Conservation (phyloP, 371 early-diverging fungal species). For the Saksenaea vasiformis region DNA sequence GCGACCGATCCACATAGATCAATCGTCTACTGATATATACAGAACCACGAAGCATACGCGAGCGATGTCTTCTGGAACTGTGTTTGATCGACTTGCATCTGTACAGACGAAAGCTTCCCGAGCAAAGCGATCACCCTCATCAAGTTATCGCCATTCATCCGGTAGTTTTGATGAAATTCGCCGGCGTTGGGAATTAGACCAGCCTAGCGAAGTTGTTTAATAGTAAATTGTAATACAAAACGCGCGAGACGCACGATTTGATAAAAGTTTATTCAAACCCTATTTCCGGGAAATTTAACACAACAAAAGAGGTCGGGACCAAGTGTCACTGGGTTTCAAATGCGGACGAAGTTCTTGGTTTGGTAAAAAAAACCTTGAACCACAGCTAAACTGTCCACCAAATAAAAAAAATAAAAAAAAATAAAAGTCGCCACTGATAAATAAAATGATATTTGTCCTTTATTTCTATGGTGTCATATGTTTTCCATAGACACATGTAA, state of each 20-base stretch:
- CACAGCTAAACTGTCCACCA: too few species aligned
- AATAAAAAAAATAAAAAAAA: too few species aligned
- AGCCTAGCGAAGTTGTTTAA: background rate
- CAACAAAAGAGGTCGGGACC: background rate
- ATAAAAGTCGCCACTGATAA: too few species aligned
- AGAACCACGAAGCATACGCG: constrained; percentile 18
- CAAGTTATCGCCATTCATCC: constrained; percentile 2
- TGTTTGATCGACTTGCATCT: constrained; percentile 44
- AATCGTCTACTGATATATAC: constrained; percentile 16
- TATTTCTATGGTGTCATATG: too few species aligned
- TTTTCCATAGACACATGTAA: too few species aligned
- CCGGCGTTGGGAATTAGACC: constrained; percentile 5
- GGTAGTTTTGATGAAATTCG: constrained; percentile 8
- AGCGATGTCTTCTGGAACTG: constrained; percentile 12
- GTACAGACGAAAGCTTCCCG: constrained; percentile 48
- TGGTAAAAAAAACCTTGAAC: too few species aligned
- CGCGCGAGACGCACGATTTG: background rate
- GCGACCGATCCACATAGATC: constrained; percentile 5
- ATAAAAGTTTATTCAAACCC: background rate
- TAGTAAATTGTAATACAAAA: background rate
- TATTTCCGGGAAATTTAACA: background rate
- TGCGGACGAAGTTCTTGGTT: background rate
- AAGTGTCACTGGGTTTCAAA: constrained; percentile 3
- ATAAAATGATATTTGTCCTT: too few species aligned
- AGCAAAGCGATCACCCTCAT: constrained; percentile 32